Percentiles rank a stretch among this genome's conserved stretches.
Evolutionary conservation across 257 asterid species (phyloP).

Genomic region (Anisodus tanguticus): DNA sequence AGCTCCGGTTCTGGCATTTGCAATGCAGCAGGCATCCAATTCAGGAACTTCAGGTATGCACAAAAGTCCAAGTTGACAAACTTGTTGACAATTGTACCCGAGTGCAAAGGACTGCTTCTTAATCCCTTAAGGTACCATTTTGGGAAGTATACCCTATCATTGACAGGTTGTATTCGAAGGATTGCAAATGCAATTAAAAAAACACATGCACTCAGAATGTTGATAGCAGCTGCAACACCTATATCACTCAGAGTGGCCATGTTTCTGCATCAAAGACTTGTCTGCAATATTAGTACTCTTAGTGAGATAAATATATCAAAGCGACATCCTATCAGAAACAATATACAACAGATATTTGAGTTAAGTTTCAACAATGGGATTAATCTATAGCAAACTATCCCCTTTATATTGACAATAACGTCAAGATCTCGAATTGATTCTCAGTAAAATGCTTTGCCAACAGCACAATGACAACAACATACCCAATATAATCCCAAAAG

Average conservation of each 20-base stretch:
- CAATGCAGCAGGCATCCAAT: conserved; percentile 92
- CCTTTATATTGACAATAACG: background rate
- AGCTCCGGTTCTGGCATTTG: conserved; percentile 96
- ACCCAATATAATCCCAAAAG: too few relatives aligned
- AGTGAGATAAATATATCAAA: background rate
- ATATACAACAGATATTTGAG: background rate
- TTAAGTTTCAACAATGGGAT: conserved; percentile 21
- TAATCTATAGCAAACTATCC: background rate
- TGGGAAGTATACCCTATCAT: conserved; percentile 93
- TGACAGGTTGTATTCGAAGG: conserved; percentile 87
- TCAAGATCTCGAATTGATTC: background rate
- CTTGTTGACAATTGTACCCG: conserved; percentile 68
- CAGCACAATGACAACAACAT: background rate
- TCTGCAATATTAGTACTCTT: conserved; percentile 34
- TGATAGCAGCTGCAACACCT: conserved; percentile 76
- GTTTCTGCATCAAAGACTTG: conserved; percentile 38
- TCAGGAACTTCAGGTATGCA: conserved; percentile 72
- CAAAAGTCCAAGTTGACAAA: conserved; percentile 85
- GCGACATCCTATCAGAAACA: background rate
- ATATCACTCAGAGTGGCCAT: conserved; percentile 87
- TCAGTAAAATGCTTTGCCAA: background rate
- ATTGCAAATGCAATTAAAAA: conserved; percentile 88
- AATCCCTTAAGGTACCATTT: conserved; percentile 94
- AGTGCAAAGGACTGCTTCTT: conserved; percentile 68
- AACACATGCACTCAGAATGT: conserved; percentile 69